phyloP scores from a whole-genome alignment of 345 rosid species.

The Lepidium sativum region DNA sequence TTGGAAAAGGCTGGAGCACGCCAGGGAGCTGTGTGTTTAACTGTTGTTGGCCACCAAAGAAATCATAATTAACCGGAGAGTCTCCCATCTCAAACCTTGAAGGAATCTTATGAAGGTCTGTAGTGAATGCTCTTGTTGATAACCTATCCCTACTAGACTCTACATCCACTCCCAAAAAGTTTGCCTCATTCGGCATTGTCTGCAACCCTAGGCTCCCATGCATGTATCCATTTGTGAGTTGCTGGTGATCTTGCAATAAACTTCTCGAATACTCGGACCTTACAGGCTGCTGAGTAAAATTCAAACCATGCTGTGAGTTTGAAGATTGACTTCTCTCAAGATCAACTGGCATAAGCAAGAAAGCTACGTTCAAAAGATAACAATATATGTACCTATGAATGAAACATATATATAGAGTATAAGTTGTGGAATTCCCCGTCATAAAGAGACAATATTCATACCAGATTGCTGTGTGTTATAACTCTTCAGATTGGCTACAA shows the following conservation, averaged over 20 bases:
- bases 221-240: constrained; percentile 54
- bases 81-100: constrained; percentile 46
- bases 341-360: constrained; percentile 48
- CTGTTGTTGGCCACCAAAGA: constrained; percentile 65
- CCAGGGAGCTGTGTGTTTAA: constrained; percentile 49
- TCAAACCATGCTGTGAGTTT: constrained; percentile 47
- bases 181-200: constrained; percentile 49
- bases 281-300: constrained; percentile 39
- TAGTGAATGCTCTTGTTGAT: constrained; percentile 43
- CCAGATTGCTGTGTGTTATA: constrained; percentile 53
- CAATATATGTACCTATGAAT: constrained; percentile 10
- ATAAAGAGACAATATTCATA: constrained; percentile 22
- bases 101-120: constrained; percentile 41
- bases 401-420: not conserved
- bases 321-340: constrained; percentile 50
- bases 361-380: constrained; percentile 13
- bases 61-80: constrained; percentile 59
- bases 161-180: constrained; percentile 53
- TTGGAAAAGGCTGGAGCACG: constrained; percentile 52
- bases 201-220: constrained; percentile 44
- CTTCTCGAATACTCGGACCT: constrained; percentile 51
- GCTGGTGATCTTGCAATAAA: constrained; percentile 47
- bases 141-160: constrained; percentile 44
- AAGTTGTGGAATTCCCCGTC: not conserved
- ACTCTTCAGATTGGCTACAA: constrained; percentile 47